Percentiles rank a stretch among this genome's conserved stretches.
These are phyloP conservation scores for Colletotrichum sp. DNA, from an alignment of 2,329 filamentous ascomycete species.

Conservation along the genomic window DNA sequence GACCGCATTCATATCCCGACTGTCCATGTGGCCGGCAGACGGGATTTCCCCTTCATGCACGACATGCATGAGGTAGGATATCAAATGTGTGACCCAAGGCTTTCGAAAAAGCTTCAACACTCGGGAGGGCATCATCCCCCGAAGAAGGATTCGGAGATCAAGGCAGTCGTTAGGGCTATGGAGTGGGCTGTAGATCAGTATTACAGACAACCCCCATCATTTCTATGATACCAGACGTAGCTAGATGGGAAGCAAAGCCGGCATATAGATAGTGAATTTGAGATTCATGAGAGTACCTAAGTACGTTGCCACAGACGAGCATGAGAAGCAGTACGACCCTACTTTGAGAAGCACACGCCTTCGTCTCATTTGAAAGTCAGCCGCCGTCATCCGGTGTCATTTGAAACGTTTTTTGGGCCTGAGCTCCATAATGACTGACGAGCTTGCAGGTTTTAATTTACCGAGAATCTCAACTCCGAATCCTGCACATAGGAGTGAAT, in stretches of 20 bases:
- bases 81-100: neutral
- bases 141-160: slow-evolving; percentile 4
- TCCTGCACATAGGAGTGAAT: neutral
- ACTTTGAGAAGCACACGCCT: neutral
- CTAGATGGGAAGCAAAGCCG: neutral
- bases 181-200: slow-evolving; percentile 15
- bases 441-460: rapidly evolving
- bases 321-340: neutral
- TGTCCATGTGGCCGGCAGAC: slow-evolving; percentile 7
- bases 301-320: neutral
- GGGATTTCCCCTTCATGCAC: slow-evolving; percentile 14
- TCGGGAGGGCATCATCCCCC: slow-evolving; percentile 11
- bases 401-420: neutral
- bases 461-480: neutral
- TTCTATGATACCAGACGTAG: neutral
- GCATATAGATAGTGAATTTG: neutral
- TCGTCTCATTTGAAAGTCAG: neutral
- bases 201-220: slow-evolving; percentile 2
- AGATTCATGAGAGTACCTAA: neutral
- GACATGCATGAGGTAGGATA: slow-evolving; percentile 17
- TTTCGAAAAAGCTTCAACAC: slow-evolving; percentile 12
- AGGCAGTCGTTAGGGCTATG: slow-evolving; percentile 15
- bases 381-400: neutral
- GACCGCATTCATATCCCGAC: slow-evolving; percentile 16
- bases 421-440: rapidly evolving